phyloP scores from a whole-genome alignment of 805 yeast genomes.

The Tetrapisispora pingtungensis region DNA sequence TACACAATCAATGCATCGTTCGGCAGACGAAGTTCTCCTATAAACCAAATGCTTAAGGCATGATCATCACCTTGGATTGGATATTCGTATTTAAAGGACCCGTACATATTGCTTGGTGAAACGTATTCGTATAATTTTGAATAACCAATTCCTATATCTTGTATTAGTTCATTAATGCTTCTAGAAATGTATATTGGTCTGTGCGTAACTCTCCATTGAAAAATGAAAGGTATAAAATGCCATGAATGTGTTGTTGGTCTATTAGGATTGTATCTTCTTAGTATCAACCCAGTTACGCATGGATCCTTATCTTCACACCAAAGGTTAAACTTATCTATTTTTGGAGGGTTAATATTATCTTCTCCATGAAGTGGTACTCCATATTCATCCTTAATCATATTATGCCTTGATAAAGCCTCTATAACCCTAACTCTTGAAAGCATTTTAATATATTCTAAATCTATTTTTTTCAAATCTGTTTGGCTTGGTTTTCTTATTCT shows the following conservation, averaged over 20 bases:
- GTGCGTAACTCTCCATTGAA: constrained; percentile 20
- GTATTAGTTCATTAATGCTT: constrained; percentile 10
- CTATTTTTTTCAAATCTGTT: constrained; percentile 15
- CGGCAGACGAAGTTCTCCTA: constrained; percentile 21
- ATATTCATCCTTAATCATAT: constrained; percentile 25
- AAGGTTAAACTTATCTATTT: constrained; percentile 15
- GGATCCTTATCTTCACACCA: constrained; percentile 28
- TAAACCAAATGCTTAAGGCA: constrained; percentile 23
- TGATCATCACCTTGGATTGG: constrained; percentile 20
- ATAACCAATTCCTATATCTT: constrained; percentile 15
- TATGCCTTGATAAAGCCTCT: constrained; percentile 20
- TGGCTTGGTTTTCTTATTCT: constrained; percentile 17
- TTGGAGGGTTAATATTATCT: constrained; percentile 13
- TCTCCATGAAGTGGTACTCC: constrained; percentile 22
- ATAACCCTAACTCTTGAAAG: constrained; percentile 17
- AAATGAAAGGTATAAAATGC: constrained; percentile 19
- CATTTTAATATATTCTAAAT: constrained; percentile 13
- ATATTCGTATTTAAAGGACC: constrained; percentile 22
- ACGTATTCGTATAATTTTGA: constrained; percentile 20
- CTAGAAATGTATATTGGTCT: constrained; percentile 15
- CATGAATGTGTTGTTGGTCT: constrained; percentile 10
- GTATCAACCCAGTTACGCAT: constrained; percentile 19
- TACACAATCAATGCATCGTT: constrained; percentile 17
- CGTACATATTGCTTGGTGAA: constrained; percentile 18
- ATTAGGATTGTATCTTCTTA: constrained; percentile 12